Conservation (phyloP, 2,329 filamentous ascomycete genomes). For the Fonsecaea multimorphosa region DNA sequence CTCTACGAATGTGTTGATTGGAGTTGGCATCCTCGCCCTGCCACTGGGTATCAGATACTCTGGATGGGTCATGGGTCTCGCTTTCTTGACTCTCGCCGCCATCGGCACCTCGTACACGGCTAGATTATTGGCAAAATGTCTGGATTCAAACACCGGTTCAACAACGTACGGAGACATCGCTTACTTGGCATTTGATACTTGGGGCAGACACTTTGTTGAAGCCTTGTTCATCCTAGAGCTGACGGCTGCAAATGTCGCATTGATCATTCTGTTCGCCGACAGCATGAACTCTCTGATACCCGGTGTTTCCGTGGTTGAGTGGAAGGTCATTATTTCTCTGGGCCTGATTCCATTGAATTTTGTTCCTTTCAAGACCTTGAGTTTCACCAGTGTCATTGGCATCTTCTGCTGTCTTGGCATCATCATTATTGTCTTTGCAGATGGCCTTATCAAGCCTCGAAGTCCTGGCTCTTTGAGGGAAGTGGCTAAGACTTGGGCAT, state of each 20-base stretch:
- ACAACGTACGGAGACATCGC: constrained; percentile 95
- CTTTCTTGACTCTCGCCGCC: constrained; percentile 75
- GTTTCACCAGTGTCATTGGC: constrained; percentile 90
- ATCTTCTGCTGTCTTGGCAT: constrained; percentile 89
- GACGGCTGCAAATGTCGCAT: constrained; percentile 83
- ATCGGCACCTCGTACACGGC: constrained; percentile 84
- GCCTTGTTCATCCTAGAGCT: constrained; percentile 88
- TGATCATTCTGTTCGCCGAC: constrained; percentile 92
- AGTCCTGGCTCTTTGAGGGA: constrained; percentile 81
- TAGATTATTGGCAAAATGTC: constrained; percentile 81
- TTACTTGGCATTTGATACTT: constrained; percentile 84
- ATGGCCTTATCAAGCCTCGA: constrained; percentile 82
- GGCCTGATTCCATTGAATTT: constrained; percentile 83
- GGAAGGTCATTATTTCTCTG: constrained; percentile 84
- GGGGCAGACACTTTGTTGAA: constrained; percentile 80
- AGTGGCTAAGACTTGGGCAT: constrained; percentile 78
- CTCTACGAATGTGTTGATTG: constrained; percentile 90
- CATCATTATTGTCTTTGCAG: constrained; percentile 79
- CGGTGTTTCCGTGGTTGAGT: constrained; percentile 69
- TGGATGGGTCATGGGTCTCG: constrained; percentile 83
- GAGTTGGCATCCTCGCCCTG: constrained; percentile 85
- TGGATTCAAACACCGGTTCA: constrained; percentile 81
- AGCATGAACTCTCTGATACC: constrained; percentile 81
- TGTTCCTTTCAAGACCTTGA: constrained; percentile 79
- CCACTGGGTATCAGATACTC: constrained; percentile 86